Base-by-base conservation (phyloP, 1,284 basidiomycete genomes). In the Sporisorium sorghi region DNA sequence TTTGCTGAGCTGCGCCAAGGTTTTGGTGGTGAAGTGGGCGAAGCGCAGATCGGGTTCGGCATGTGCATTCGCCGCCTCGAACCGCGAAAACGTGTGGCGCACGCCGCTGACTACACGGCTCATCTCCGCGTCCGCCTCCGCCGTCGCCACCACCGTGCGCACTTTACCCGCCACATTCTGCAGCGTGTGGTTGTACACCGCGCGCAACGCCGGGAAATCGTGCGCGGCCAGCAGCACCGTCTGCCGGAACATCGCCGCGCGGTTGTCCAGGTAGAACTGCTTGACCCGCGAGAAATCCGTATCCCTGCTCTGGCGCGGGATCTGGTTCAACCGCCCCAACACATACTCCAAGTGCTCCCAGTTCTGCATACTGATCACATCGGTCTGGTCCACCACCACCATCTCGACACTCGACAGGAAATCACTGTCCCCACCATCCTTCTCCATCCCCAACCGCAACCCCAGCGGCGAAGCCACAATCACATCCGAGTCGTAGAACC, bases 271-370 rank as follows among this genome's bases (percentile, higher is more conserved):
- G 85, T 96, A 98, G 94, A 94, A 99, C 3, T 93, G 92, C 86
- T 97, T 97, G 79, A 98, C 92, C 19, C 97, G 89, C 7, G 94
- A 95, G 85, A 99, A 98, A 86, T 99, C 97, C 24, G 93, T 90
- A 60, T 97, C 92, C 78, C 92, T 93, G 6, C 94, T 93, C 80
- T 94, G 91, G 78, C 93, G 92, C 0, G 97, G 97, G 23, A 98
- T 88, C 75, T 91, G 88, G 86, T 97, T 98, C 52, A 98, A 85
- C 65, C 92, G 88, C 3, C 89, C 89, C 74, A 98, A 87, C 46
- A 97, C 89, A 83, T 93, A 97, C 93, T 97, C 71, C 17, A 96
- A 88, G 83, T 99, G 96, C 54, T 98, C 94, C 97, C 97, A 99
- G 82, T 99, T 99, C 86, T 99, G 96, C 97, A 99, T 99, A 8